Base-by-base conservation (phyloP, 1,284 basidiomycete genomes). In the Trichosporon sp. region DNA sequence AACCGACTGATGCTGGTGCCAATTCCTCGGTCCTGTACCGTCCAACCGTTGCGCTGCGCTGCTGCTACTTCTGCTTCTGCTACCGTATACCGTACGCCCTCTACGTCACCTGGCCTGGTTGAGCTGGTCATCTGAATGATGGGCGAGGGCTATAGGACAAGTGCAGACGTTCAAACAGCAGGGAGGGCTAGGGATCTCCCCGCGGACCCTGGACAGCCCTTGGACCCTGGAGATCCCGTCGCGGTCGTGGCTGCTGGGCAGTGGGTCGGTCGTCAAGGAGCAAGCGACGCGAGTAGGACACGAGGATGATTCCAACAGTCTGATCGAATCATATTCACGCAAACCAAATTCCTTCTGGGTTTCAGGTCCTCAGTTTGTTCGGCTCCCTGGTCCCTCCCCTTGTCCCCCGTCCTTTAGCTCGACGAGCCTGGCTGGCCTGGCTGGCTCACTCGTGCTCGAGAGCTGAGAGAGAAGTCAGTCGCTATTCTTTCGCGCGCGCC, bases 291-390 rank as follows among this genome's bases (percentile, higher is more conserved):
- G 49, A 54, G 49, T 27, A 54, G 49, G 25, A 54, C 25, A 29
- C 25, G 25, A 27, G 49, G 25, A n/a, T n/a, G 49, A 54, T 54
- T 54, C 49, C 49, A 54, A 54, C 27, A 27, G 31, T 54, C 49
- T 54, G 25, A 29, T 29, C 25, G 46, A 25, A 52, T 29, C 46
- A 52, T n/a, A 29, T 29, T 54, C 49, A 27, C 27, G 49, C 49
- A 54, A 54, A 29, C 49, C 49, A 54, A 29, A 54, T n/a, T 29
- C 49, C 49, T 54, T 54, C 49, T 54, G 49, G 49, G 49, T 54
- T 54, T 54, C 49, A 54, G 49, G 49, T 54, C 25, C 49, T 54
- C n/a, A 44, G 25, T 29, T 54, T 29, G 27, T n/a, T 8, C 27
- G 31, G 27, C 49, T 25, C 46, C 46, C 49, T 31, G 16, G 25